phyloP scores from a whole-genome alignment of 768 basidiomycete genomes.

The Daedalea quercina region DNA sequence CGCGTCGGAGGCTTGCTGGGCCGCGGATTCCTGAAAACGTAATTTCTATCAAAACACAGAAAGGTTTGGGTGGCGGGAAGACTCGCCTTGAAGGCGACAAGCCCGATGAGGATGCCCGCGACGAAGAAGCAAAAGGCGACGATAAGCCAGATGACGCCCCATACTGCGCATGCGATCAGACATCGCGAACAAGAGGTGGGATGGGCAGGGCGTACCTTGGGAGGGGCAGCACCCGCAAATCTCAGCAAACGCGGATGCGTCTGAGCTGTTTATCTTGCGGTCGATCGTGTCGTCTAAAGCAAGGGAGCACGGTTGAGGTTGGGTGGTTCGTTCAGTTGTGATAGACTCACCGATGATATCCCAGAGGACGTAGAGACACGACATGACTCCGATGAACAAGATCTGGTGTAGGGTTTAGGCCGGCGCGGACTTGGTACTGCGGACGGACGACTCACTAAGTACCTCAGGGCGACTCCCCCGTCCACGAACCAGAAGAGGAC shows the following conservation, averaged over 20 bases:
- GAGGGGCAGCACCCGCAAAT: conserved; percentile 85
- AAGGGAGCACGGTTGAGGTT: not conserved
- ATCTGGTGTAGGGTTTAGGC: conserved; percentile 34
- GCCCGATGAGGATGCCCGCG: conserved; percentile 67
- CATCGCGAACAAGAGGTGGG: not conserved
- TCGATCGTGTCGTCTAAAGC: conserved; percentile 72
- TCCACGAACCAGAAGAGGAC: conserved; percentile 81
- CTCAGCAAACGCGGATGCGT: conserved; percentile 79
- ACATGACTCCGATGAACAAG: conserved; percentile 83
- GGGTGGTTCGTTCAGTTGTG: not conserved
- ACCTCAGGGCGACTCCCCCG: conserved; percentile 69
- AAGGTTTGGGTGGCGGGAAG: not conserved
- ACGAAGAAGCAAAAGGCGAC: conserved; percentile 70
- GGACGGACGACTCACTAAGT: conserved; percentile 44
- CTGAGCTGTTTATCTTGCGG: conserved; percentile 80
- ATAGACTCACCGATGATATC: conserved; percentile 66
- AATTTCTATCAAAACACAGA: not conserved
- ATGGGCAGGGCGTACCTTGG: conserved; percentile 40
- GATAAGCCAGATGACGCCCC: conserved; percentile 88
- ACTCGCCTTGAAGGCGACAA: conserved; percentile 74
- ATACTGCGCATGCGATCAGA: conserved; percentile 38
- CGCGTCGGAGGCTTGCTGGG: conserved; percentile 46
- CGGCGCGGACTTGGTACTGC: not conserved
- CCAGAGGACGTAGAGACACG: conserved; percentile 82
- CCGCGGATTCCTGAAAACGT: conserved; percentile 44